These are phyloP conservation scores for Aspergillus awamori DNA, from an alignment of 2,329 filamentous ascomycete genomes.

Conservation along the genomic window DNA sequence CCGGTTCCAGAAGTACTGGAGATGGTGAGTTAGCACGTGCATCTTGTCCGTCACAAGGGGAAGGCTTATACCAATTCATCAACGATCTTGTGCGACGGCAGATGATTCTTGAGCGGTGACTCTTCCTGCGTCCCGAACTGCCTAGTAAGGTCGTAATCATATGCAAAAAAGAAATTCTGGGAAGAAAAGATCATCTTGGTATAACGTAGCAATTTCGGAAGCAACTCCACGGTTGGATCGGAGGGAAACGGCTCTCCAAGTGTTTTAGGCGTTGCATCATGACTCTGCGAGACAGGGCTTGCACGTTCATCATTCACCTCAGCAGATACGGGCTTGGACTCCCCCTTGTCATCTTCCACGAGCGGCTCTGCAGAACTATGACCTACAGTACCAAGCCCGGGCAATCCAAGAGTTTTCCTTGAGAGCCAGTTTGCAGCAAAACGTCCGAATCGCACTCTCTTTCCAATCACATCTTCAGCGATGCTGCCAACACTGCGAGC, in stretches of 20 bases:
- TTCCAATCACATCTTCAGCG: constrained; percentile 84
- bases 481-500: constrained; percentile 60
- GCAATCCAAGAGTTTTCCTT: constrained; percentile 75
- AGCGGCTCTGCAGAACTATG: constrained; percentile 44
- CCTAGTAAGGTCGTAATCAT: constrained; percentile 88
- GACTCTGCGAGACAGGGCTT: constrained; percentile 9
- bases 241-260: constrained; percentile 19
- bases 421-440: constrained; percentile 95
- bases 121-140: constrained; percentile 53
- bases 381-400: constrained; percentile 69
- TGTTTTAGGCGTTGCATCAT: constrained; percentile 7
- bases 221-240: constrained; percentile 58
- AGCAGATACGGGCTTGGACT: constrained; percentile 4
- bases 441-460: constrained; percentile 79
- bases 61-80: constrained; percentile 62
- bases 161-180: constrained; percentile 90
- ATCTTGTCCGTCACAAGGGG: neutral
- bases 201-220: constrained; percentile 83
- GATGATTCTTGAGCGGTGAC: constrained; percentile 43
- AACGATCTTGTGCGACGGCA: constrained; percentile 71
- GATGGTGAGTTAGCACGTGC: constrained; percentile 13
- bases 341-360: constrained; percentile 22
- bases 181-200: constrained; percentile 84
- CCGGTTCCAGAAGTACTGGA: constrained; percentile 85
- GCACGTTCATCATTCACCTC: constrained; percentile 18